These are phyloP conservation scores for Vanderwaltozyma tropicalis DNA, from an alignment of 805 yeast species.

Conservation along the genomic window DNA sequence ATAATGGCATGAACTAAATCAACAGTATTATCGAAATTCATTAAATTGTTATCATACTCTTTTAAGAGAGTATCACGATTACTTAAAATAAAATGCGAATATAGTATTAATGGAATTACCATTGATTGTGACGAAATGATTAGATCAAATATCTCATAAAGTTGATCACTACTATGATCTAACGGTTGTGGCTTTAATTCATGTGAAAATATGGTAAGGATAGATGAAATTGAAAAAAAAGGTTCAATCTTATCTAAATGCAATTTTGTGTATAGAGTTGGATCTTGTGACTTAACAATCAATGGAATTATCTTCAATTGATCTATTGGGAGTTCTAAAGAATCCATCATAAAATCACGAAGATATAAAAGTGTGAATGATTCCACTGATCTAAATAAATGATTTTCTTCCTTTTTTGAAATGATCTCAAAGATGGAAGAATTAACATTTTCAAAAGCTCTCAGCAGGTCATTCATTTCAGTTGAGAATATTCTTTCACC, in stretches of 20 bases:
- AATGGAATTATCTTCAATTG: constrained; percentile 61
- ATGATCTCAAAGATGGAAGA: no score
- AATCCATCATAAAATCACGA: constrained; percentile 77
- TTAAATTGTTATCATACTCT: constrained; percentile 13
- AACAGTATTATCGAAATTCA: constrained; percentile 25
- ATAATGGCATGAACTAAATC: constrained; percentile 31
- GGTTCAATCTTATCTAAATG: constrained; percentile 40
- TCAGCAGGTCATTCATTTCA: no score
- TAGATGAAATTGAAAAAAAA: constrained; percentile 61
- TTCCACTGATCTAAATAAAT: constrained; percentile 39
- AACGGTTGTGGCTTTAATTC: constrained; percentile 35
- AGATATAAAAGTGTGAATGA: constrained; percentile 49
- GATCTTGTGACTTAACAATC: constrained; percentile 42
- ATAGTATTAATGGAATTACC: constrained; percentile 46
- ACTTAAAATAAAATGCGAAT: constrained; percentile 42
- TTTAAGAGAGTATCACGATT: constrained; percentile 36
- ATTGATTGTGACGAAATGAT: constrained; percentile 49
- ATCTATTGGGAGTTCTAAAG: constrained; percentile 52
- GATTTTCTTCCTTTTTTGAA: constrained; percentile 13
- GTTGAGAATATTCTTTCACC: background rate
- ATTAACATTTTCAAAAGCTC: no score
- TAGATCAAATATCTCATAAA: constrained; percentile 60
- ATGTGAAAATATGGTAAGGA: constrained; percentile 73
- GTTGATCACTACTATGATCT: constrained; percentile 28
- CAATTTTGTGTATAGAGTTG: constrained; percentile 28